Conservation (phyloP, 257 asterid species). For the Lavandula angustifolia region DNA sequence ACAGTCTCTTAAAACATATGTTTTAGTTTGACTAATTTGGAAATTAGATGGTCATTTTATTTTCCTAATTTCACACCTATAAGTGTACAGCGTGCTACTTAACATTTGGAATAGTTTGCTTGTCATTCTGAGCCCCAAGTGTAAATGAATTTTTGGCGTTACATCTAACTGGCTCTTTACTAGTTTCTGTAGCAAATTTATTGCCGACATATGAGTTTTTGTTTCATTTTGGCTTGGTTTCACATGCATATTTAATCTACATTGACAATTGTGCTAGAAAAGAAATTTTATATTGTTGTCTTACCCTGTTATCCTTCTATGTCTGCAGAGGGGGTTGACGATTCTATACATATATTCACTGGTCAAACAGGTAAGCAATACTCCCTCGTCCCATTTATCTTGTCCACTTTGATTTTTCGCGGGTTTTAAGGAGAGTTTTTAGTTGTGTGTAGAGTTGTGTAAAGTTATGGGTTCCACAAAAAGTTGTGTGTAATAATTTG, state of each 20-base stretch:
- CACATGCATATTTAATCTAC: neutral
- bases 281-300: conserved; percentile 5
- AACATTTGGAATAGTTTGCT: neutral
- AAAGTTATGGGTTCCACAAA: no score
- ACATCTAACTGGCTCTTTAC: neutral
- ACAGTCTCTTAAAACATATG: neutral
- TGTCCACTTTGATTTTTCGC: no score
- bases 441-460: no score
- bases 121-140: neutral
- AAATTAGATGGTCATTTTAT: no score
- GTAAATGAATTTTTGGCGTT: neutral
- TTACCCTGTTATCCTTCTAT: conserved; percentile 33
- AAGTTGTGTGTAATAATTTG: no score
- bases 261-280: neutral
- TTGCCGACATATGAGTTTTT: neutral
- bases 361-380: no score
- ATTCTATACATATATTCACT: conserved; percentile 84
- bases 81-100: neutral
- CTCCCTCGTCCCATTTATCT: no score
- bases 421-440: no score
- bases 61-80: no score
- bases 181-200: conserved; percentile 10
- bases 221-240: conserved; percentile 3
- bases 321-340: conserved; percentile 74
- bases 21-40: conserved; percentile 22